Percentiles rank a stretch among this genome's conserved stretches.
These are phyloP conservation scores for Neostapfia colusana DNA, from an alignment of 176 grass and related monocot species.

Conservation along the genomic window DNA sequence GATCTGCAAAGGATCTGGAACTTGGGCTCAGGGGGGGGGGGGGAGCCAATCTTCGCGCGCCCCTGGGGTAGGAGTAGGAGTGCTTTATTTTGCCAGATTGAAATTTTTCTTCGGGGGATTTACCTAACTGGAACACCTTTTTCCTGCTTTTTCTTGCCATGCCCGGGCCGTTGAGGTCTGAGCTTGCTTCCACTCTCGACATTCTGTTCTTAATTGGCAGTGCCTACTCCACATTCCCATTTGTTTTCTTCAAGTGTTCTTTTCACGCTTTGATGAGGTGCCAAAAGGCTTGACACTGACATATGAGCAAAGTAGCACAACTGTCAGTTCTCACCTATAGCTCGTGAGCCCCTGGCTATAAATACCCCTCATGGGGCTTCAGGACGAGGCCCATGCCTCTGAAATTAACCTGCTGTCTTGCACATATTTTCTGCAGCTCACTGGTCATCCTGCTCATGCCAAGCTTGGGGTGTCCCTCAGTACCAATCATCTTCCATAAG, in stretches of 20 bases:
- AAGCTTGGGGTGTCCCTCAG: slow-evolving; percentile 7
- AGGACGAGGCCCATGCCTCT: slow-evolving; percentile 54
- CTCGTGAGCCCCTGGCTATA: slow-evolving; percentile 42
- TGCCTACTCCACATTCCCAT: slow-evolving; percentile 36
- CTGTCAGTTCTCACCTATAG: background rate
- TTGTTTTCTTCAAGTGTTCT: slow-evolving; percentile 7
- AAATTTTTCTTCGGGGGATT: background rate
- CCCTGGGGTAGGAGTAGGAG: background rate
- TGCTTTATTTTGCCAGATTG: slow-evolving; percentile 3
- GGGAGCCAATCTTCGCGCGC: slow-evolving; percentile 14
- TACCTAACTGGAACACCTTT: slow-evolving; percentile 23
- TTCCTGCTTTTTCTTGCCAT: background rate
- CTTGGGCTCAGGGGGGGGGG: background rate
- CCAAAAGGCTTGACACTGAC: slow-evolving; percentile 15
- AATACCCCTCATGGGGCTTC: slow-evolving; percentile 31
- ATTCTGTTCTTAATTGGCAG: slow-evolving; percentile 24
- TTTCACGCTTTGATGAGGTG: slow-evolving; percentile 31
- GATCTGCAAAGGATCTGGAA: background rate
- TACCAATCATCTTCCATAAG: background rate
- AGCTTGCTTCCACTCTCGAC: slow-evolving; percentile 31
- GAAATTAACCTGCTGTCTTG: background rate
- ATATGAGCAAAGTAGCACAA: slow-evolving; percentile 8
- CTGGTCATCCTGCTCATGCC: slow-evolving; percentile 7
- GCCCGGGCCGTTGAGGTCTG: slow-evolving; percentile 28
- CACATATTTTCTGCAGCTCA: background rate